Base-by-base conservation (phyloP, 345 rosid species). In the Eucalyptus cladocalyx region DNA sequence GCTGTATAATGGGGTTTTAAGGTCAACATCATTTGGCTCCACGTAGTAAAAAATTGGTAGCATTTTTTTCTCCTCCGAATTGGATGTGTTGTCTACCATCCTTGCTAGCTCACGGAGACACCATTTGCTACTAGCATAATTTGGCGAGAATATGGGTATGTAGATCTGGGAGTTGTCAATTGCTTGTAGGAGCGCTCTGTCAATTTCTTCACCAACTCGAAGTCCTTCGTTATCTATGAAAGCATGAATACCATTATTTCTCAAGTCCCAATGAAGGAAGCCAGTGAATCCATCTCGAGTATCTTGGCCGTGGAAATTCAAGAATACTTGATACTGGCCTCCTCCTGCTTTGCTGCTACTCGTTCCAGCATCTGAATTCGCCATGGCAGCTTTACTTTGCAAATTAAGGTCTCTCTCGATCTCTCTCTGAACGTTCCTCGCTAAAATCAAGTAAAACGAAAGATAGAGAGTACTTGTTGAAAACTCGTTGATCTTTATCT, bases 181-280 rank as follows among this genome's bases (percentile, higher is more conserved):
- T 5, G 47, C 86, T 32, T 2, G 45, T 3, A 1, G 7, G n/a
- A 80, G 24, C 4, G 3, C 45, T 18, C 0, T 1, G 2, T 5
- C 45, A 18, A 80, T 34, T 30, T 34, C 6, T 16, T 80, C 26
- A 0, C 42, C 43, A 8, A 80, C 24, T 10, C 0, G 45, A 30
- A 80, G 47, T 1, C 8, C 86, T 4, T 34, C 4, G 2, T 80
- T 6, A 0, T 80, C 86, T 3, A 16, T 34, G 86, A 80, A 37
- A 21, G 4, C 86, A 16, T 34, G 45, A 34, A 37, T 30, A 0
- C 86, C 47, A 40, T 65, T 49, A 0, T 50, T 16, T 10, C 1
- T 0, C 24, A 88, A 12, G 3, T 24, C 24, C 7, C 6, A 32
- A 23, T 80, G 4, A 17, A 80, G 47, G 86, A 80, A 4, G n/a